These are phyloP conservation scores for Plasmodium vivax DNA, from an alignment of 169 alveolate species.

Conservation along the genomic window DNA sequence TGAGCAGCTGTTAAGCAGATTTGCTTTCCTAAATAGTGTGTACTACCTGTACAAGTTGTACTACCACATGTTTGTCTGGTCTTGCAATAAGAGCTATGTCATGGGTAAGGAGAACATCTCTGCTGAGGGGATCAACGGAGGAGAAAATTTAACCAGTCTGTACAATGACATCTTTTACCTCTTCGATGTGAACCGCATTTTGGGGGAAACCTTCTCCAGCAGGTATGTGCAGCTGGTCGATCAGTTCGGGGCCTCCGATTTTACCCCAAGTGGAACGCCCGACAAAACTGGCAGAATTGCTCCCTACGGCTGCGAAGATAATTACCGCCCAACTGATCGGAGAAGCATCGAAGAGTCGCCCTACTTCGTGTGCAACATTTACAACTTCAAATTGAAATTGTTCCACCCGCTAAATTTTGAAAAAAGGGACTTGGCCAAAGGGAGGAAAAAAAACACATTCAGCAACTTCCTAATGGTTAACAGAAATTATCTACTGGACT, in stretches of 20 bases:
- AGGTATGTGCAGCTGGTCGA: slow-evolving; percentile 1
- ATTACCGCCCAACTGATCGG: not conserved
- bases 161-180: slow-evolving; percentile 19
- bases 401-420: slow-evolving; percentile 28
- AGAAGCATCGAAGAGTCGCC: not conserved
- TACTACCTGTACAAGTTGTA: slow-evolving; percentile 61
- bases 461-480: slow-evolving; percentile 30
- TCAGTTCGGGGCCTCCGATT: not conserved
- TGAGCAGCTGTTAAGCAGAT: slow-evolving; percentile 20
- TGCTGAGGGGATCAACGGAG: not conserved
- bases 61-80: slow-evolving; percentile 60
- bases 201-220: slow-evolving; percentile 23
- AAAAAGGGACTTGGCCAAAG: not conserved
- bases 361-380: slow-evolving; percentile 18
- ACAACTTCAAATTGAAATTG: slow-evolving; percentile 40
- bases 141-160: not conserved
- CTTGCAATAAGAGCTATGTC: not conserved
- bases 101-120: not conserved
- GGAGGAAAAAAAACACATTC: not conserved
- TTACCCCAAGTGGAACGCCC: not conserved
- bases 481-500: slow-evolving; percentile 30
- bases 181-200: slow-evolving; percentile 16
- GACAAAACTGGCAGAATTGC: not conserved
- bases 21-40: slow-evolving; percentile 42
- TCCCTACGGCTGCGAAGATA: not conserved